Base-by-base conservation (phyloP, 768 basidiomycete species). In the Collybiopsis confluens region DNA sequence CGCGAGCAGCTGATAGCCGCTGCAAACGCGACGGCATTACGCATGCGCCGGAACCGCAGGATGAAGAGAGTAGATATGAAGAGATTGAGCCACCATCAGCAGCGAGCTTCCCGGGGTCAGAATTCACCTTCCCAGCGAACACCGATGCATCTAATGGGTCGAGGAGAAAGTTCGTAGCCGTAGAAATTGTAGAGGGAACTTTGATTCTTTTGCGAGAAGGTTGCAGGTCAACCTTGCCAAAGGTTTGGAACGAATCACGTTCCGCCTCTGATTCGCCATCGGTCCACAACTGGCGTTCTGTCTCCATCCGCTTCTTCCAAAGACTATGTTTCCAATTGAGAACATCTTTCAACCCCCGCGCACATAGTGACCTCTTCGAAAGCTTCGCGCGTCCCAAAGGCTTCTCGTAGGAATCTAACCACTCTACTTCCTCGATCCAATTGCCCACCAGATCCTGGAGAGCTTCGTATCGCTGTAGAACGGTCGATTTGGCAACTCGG, bases 381-480 rank as follows among this genome's bases (percentile, higher is more conserved):
- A 80, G 69, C 61, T 82, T 85, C 15, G 85, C 78, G 0, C 84
- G 80, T 42, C 70, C 67, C 58, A 69, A 76, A 66, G 59, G 65
- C 45, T 55, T 58, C 10, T 72, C 66, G 56, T 83, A 83, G 43
- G 80, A 76, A 56, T 82, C 76, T 10, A 90, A 71, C 90, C 90
- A 92, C 4, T 88, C 86, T 2, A 92, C 73, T n/a, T 79, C 76
- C 45, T 76, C 71, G 24, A 83, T 78, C 75, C 81, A 82, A 52
- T 74, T 69, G 33, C 77, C 77, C 28, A 90, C 68, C 52, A 78
- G 67, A 60, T 86, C 82, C 61, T 83, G 83, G 26, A 89, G 65
- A 35, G 72, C 58, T 64, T 82, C 86, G 68, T 92, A 92, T 2
- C 88, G 82, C 26, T 77, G 70, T 79, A 88, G 82, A 24, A 90